Conservation (phyloP, 179 eudicot genomes). For the Carnegiea gigantea region DNA sequence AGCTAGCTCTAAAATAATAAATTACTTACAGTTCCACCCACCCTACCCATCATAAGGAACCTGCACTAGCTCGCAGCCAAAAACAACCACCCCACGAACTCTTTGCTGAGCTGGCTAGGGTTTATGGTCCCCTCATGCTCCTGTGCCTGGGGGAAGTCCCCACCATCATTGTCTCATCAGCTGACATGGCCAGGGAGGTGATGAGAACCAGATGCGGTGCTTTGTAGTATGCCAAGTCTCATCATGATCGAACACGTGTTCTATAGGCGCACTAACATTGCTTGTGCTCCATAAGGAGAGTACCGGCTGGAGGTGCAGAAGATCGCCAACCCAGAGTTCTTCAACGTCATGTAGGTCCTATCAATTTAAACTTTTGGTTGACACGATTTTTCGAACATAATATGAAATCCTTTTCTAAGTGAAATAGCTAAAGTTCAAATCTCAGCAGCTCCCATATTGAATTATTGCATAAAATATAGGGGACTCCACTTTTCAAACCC, state of each 20-base stretch:
- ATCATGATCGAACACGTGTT: not conserved
- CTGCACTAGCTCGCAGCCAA: conserved; percentile 32
- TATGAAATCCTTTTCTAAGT: too few relatives aligned
- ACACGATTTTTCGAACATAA: not conserved
- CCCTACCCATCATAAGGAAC: conserved; percentile 37
- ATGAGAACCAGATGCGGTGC: conserved; percentile 21
- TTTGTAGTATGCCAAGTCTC: conserved; percentile 20
- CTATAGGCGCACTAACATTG: conserved; percentile 19
- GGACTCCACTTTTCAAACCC: not conserved
- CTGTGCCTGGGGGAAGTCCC: conserved; percentile 31
- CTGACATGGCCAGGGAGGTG: conserved; percentile 25
- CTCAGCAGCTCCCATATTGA: not conserved
- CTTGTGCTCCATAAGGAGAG: conserved; percentile 25
- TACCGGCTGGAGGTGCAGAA: conserved; percentile 30
- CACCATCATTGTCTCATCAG: conserved; percentile 28
- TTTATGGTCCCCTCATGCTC: conserved; percentile 37
- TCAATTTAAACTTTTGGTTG: conserved; percentile 24
- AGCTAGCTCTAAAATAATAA: not conserved
- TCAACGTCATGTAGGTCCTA: conserved; percentile 24
- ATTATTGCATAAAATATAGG: too few relatives aligned
- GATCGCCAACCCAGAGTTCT: conserved; percentile 29
- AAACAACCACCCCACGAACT: conserved; percentile 14
- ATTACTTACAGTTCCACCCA: conserved; percentile 30
- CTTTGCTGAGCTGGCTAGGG: conserved; percentile 20
- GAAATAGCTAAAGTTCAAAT: not conserved